Base-by-base conservation (phyloP, 176 grass and related monocot genomes). In the Poa pratensis region DNA sequence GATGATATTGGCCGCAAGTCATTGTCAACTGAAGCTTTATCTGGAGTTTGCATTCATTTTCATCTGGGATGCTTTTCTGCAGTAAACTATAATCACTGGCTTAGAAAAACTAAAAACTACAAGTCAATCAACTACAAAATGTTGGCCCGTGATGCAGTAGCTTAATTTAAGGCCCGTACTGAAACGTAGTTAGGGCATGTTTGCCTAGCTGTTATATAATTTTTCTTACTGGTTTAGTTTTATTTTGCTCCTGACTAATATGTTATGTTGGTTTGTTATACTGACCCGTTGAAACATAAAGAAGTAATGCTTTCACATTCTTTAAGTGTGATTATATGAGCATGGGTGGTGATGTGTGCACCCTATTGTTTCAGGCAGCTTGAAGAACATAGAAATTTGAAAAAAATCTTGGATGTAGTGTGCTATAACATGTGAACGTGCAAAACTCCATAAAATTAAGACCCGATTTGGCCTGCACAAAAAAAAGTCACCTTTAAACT, bases 211-310 rank as follows among this genome's bases (percentile, higher is more conserved):
- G 24, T 19, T 55, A 45, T 73, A 73, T 72, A 45, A 58, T 4
- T 18, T 58, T 55, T 45, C 37, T 48, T 83, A 82, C 19, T 57
- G 23, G 35, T 81, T 20, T 37, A 69, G 6, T 81, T 81, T 7
- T 35, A 23, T 81, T 81, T 45, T 23, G n/a, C 37, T 10, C 69
- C 45, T 59, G 35, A 73, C 9, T 16, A 78, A 48, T 28, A 22
- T 43, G 19, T 61, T 77, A 22, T 80, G 51, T 82, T 75, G 32
- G 28, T 88, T 77, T 80, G 30, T 62, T 26, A 67, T 74, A 14
- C 23, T 61, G 22, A 69, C 13, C 37, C 82, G 70, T 48, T 51
- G 20, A 70, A 39, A 37, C 51, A 69, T 53, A n/a, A 42, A 83
- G 8, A 30, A 54, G 27, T 76, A 30, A 61, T 28, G 5, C 75